Evolutionary conservation across 1,139 yeast genomes (phyloP), one percentile per base, ranked within the genome.

Genomic region (Suhomyces choctaworum): DNA sequence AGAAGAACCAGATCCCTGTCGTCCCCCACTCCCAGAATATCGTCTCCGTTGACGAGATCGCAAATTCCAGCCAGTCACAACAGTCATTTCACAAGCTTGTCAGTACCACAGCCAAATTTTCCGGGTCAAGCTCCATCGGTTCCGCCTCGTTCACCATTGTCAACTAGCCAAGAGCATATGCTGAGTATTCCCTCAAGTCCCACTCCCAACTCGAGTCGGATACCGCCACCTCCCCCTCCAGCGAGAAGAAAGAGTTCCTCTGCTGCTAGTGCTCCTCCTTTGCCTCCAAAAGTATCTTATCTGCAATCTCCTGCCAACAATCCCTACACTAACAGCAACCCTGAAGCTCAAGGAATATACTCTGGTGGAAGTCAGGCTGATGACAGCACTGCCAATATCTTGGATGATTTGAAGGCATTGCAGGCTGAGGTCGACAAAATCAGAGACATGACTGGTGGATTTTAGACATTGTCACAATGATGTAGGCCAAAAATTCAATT

Each of bases 401-500:
- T 80, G 45, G 80, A 80, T 37, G 82, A 80, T 52, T 63, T 80
- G 41, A 75, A 75, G 50, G 80, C 80, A 13, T 60, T 81, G 34
- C 84, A 80, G 47, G 80, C 71, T 26, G 87, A 81, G 51, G 84
- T 81, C 13, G 82, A 81, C 49, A 67, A 69, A 40, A 72, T 73
- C 25, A 53, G 74, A 46, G 62, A 59, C 39, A 63, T 71, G 71
- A 69, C 76, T 6, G 76, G 76, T n/a, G 76, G 76, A 5, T 70
- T 69, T 45, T 70, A 54, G 20, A 16, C 22, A n/a, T n/a, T n/a
- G n/a, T n/a, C n/a, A n/a, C n/a, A n/a, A n/a, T n/a, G n/a, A n/a
- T n/a, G n/a, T n/a, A n/a, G n/a, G n/a, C n/a, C n/a, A n/a, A n/a
- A n/a, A n/a, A n/a, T n/a, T n/a, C n/a, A n/a, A n/a, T n/a, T n/a